Base-by-base conservation (phyloP, 2,329 filamentous ascomycete species). In the Verticillium zaregamsianum region DNA sequence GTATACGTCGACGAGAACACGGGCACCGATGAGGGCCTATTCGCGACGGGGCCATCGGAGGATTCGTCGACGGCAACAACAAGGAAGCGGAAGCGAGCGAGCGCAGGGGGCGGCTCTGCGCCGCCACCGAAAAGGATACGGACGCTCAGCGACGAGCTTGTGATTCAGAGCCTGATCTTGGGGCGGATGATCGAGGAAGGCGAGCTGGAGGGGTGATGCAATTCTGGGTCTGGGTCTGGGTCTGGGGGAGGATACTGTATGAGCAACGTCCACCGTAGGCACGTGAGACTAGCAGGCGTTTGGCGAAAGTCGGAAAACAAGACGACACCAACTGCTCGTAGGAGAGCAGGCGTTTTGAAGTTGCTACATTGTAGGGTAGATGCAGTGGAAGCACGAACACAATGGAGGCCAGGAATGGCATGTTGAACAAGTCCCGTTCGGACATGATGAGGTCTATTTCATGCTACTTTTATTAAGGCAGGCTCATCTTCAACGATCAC, bases 121-220 rank as follows among this genome's bases (percentile, higher is more conserved):
- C 71, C 77, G 17, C 70, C 76, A 54, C 77, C 81, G 14, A 80
- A 82, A 68, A 83, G 76, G 63, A 80, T 93, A 40, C 84, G 83
- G 65, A 83, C 95, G 55, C 84, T 96, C 59, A 90, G 88, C 61
- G 90, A 96, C 72, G 94, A 98, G 75, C 87, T 94, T 71, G 87
- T 98, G 25, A 88, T 96, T 61, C 94, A 99, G 80, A 97, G 93
- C 73, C 79, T 98, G 63, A 97, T 99, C 65, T 74, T 97, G 58
- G 94, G 93, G 1, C 86, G 87, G 64, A 76, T 97, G 67, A 85
- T 93, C 59, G 89, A 91, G 64, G 84, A 86, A 58, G 81, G 77
- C 14, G 82, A 86, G 66, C 69, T 79, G 14, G 64, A 65, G 35
- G 61, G 37, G 9, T 66, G 35, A 64, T 25, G 32, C 9, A 2